These are phyloP conservation scores for Starmerella lactis-condensi DNA, from an alignment of 805 yeast species.

Conservation along the genomic window DNA sequence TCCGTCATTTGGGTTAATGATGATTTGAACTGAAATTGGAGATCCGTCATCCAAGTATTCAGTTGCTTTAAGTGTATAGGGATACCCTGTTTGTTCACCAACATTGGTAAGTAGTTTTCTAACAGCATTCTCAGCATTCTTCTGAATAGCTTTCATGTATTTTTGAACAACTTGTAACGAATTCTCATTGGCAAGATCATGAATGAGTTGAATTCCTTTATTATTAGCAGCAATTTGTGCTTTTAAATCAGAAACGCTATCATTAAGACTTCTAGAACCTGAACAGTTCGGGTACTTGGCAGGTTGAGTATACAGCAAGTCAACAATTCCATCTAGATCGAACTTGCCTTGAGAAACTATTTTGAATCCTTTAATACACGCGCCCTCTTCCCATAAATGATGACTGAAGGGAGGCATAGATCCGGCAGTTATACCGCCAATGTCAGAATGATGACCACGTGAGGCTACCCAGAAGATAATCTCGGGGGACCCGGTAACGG, in stretches of 20 bases:
- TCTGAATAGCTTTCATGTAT: conserved; percentile 70
- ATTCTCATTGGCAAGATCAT: conserved; percentile 42
- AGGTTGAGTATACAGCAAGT: conserved; percentile 50
- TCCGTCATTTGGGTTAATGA: conserved; percentile 34
- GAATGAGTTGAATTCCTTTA: conserved; percentile 56
- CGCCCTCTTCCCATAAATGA: conserved; percentile 77
- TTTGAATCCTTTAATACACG: conserved; percentile 60
- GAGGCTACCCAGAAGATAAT: conserved; percentile 80
- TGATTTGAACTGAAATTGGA: conserved; percentile 16
- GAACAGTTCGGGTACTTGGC: conserved; percentile 71
- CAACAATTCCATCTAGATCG: conserved; percentile 50
- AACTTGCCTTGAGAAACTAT: conserved; percentile 53
- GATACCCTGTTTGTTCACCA: conserved; percentile 24
- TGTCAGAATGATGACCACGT: conserved; percentile 91
- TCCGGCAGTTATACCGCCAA: conserved; percentile 83
- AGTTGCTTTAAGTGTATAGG: conserved; percentile 13
- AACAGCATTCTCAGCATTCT: conserved; percentile 61
- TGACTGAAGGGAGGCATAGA: conserved; percentile 89
- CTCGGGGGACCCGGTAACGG: conserved; percentile 23
- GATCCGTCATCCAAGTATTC: conserved; percentile 25
- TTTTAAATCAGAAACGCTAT: conserved; percentile 65
- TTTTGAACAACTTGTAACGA: conserved; percentile 38
- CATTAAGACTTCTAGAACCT: conserved; percentile 69
- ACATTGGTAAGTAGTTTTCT: conserved; percentile 32
- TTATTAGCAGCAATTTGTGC: conserved; percentile 82